Evolutionary conservation across 1,284 basidiomycete genomes (phyloP).

Genomic region (Porogramme epimiltina): DNA sequence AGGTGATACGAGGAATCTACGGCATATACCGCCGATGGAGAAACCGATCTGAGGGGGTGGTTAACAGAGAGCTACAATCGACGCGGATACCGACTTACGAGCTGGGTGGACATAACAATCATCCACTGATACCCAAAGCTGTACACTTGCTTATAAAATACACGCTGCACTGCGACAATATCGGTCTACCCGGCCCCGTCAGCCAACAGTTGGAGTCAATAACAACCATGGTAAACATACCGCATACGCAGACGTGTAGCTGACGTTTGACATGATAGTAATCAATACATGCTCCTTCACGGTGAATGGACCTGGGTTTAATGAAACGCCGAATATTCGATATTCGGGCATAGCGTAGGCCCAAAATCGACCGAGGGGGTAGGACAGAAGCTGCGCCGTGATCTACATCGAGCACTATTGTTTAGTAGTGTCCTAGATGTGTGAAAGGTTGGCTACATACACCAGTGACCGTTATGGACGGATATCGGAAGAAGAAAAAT

Average conservation of each 20-base stretch:
- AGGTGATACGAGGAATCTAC: constrained; percentile 61
- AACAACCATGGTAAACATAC: constrained; percentile 16
- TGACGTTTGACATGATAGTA: constrained; percentile 65
- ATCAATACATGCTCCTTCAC: constrained; percentile 57
- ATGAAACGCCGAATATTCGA: constrained; percentile 56
- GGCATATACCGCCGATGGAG: constrained; percentile 66
- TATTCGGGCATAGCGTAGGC: constrained; percentile 52
- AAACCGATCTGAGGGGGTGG: constrained; percentile 88
- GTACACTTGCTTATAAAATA: constrained; percentile 67
- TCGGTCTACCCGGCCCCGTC: constrained; percentile 67
- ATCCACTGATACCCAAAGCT: constrained; percentile 76
- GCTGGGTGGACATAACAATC: constrained; percentile 75
- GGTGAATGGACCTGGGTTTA: constrained; percentile 66
- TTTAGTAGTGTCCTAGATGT: not conserved
- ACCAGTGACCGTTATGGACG: constrained; percentile 46
- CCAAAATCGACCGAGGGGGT: constrained; percentile 62
- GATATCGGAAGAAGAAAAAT: constrained; percentile 72
- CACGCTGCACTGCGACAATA: constrained; percentile 75
- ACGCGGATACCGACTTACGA: constrained; percentile 48
- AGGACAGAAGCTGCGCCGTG: constrained; percentile 62
- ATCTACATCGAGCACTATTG: constrained; percentile 33
- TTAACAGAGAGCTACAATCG: constrained; percentile 44
- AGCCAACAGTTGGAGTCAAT: not conserved
- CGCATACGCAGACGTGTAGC: constrained; percentile 41
- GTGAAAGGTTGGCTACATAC: constrained; percentile 8